Conservation (phyloP, 1,284 basidiomycete species). For the Ustilago lituana region DNA sequence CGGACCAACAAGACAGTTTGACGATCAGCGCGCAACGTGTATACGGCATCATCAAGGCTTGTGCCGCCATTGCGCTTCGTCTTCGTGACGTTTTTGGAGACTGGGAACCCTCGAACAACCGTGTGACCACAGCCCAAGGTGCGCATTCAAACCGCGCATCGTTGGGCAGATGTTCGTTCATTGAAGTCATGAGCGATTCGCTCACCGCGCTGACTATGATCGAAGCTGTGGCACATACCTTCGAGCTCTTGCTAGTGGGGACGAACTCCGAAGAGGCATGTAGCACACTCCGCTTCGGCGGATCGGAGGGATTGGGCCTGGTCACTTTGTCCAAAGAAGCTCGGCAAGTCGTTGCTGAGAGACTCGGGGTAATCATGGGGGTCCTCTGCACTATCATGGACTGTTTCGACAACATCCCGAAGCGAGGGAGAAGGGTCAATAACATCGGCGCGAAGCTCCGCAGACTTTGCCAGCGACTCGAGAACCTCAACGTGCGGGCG, state of each 20-base stretch:
- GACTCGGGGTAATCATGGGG: slow-evolving; percentile 14
- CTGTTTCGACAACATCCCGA: slow-evolving; percentile 15
- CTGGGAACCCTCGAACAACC: no score
- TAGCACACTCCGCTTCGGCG: neutral
- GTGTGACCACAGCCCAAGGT: no score
- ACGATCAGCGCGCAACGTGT: neutral
- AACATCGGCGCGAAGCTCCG: neutral
- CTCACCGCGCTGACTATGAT: slow-evolving; percentile 12
- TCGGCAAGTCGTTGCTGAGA: slow-evolving; percentile 1
- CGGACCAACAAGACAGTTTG: no score
- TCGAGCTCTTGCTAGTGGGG: neutral
- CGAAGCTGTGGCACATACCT: slow-evolving; percentile 12
- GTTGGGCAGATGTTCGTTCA: neutral
- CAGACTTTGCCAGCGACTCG: neutral
- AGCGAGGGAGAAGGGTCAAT: slow-evolving; percentile 1
- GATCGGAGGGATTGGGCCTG: neutral
- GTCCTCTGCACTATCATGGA: slow-evolving; percentile 19
- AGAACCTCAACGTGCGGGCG: slow-evolving; percentile 10
- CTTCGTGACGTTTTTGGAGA: slow-evolving; percentile 12
- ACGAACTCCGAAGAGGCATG: neutral
- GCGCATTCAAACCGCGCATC: no score
- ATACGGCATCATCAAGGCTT: slow-evolving; percentile 12
- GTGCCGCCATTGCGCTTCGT: slow-evolving; percentile 16
- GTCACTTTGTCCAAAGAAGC: neutral
- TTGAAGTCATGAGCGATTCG: neutral